Base-by-base conservation (phyloP, 2,329 filamentous ascomycete genomes). In the Curvularia spicifera region DNA sequence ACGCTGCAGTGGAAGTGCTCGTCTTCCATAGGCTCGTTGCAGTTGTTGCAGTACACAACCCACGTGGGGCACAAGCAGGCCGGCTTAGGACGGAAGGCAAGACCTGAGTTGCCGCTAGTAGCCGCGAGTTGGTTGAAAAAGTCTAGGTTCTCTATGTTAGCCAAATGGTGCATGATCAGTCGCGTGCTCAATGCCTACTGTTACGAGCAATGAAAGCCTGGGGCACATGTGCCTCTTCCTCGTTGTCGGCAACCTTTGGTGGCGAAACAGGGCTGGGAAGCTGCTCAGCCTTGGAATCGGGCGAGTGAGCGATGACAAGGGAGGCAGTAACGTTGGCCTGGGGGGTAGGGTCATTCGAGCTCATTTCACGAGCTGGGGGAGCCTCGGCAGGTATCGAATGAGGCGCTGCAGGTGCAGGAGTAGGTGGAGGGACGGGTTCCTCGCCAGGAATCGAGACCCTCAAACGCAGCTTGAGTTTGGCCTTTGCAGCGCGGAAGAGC, bases 391-490 rank as follows among this genome's bases (percentile, higher is more conserved):
- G 54, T n/a, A 60, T 42, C 6, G 57, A 53, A 10, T 60, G 56
- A 22, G 64, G 55, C 15, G 56, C 51, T 33, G 65, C 51, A 22
- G 68, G 62, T 35, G 64, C 56, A 40, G 65, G 44, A 18, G 61
- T 51, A 37, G 66, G 66, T 3, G 37, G n/a, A 20, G 24, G 42
- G 52, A 68, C 65, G n/a, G 48, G 28, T 22, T 86, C 82, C 67
- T 88, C 83, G 53, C 84, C 78, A 6, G 82, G 81, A 42, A 83
- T 81, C 39, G 86, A 89, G 37, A 91, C 89, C 66, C 88, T 91
- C 59, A 99, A 86, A 78, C 95, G 93, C 68, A 99, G 88, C 88
- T 98, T 99, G 66, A 93, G 88, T 84, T 99, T 99, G 37, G 95
- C 95, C 83, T 97, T 99, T 64, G 95, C 95, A 66, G 95, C 95